Percentiles rank a stretch among this genome's conserved stretches.
phyloP scores from a whole-genome alignment of 495 filamentous ascomycete species.

The Penicillium desertorum region DNA sequence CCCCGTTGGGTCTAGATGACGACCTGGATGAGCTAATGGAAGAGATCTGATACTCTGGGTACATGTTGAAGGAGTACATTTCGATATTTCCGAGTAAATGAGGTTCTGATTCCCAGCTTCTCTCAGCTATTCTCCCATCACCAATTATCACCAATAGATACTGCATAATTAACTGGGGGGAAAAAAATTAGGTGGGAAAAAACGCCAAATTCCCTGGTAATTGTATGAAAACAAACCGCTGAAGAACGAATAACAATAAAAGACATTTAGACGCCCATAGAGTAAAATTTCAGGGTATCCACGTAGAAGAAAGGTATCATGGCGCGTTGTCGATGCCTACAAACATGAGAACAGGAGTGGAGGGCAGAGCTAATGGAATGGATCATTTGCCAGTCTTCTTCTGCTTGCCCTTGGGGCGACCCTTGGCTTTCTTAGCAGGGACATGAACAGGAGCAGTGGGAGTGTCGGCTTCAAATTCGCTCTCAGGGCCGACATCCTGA shows the following conservation, averaged over 20 bases:
- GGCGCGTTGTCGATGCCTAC: slow-evolving; percentile 20
- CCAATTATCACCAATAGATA: slow-evolving; percentile 19
- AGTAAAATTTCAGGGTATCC: slow-evolving; percentile 8
- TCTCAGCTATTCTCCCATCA: slow-evolving; percentile 6
- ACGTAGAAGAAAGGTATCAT: slow-evolving; percentile 25
- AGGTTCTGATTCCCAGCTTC: not conserved
- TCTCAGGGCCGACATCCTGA: slow-evolving; percentile 28
- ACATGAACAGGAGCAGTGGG: slow-evolving; percentile 13
- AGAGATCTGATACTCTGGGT: slow-evolving; percentile 59
- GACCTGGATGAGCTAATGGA: slow-evolving; percentile 78
- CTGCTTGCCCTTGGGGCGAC: slow-evolving; percentile 44
- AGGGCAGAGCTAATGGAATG: not conserved
- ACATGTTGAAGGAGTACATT: not conserved
- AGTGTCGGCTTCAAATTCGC: slow-evolving; percentile 28
- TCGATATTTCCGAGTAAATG: slow-evolving; percentile 2
- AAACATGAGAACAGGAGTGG: slow-evolving; percentile 4
- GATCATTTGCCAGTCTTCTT: slow-evolving; percentile 35
- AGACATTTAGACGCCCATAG: slow-evolving; percentile 10
- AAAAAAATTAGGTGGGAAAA: slow-evolving; percentile 12
- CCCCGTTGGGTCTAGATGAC: slow-evolving; percentile 55
- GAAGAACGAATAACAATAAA: slow-evolving; percentile 19
- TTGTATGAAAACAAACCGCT: slow-evolving; percentile 30
- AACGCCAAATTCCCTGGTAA: slow-evolving; percentile 26
- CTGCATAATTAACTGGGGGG: slow-evolving; percentile 7
- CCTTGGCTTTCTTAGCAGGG: slow-evolving; percentile 29